phyloP scores from a whole-genome alignment of 768 basidiomycete genomes.

The Russula sp. region DNA sequence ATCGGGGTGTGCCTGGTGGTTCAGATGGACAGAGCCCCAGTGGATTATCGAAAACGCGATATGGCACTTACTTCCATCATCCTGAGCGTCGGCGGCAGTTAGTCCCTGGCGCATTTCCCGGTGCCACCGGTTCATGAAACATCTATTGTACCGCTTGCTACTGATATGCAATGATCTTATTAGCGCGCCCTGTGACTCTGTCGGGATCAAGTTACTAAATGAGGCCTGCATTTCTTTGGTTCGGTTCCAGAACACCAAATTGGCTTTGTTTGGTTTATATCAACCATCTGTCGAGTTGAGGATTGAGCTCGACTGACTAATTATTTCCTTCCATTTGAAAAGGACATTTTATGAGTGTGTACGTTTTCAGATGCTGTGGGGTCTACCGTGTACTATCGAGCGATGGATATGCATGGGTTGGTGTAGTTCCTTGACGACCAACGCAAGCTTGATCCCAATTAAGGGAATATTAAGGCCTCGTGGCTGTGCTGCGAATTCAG shows the following conservation, averaged over 20 bases:
- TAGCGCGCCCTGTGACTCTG: not conserved
- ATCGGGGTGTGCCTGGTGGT: conserved; percentile 22
- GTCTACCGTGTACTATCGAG: not conserved
- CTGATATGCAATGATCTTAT: not conserved
- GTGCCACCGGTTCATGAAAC: not conserved
- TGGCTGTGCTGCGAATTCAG: too few relatives aligned
- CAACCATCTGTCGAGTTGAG: not conserved
- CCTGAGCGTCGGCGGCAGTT: conserved; percentile 58
- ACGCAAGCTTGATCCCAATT: too few relatives aligned
- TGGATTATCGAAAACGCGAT: conserved; percentile 35
- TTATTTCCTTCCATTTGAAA: not conserved
- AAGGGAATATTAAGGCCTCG: too few relatives aligned
- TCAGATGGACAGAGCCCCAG: conserved; percentile 19
- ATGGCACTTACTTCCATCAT: conserved; percentile 81
- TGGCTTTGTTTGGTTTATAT: not conserved
- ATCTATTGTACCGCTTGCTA: not conserved
- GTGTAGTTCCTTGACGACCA: too few relatives aligned
- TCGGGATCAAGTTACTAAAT: not conserved
- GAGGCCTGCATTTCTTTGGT: not conserved
- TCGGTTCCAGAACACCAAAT: not conserved
- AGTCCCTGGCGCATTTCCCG: conserved; percentile 58
- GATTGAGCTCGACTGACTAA: not conserved
- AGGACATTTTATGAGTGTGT: not conserved
- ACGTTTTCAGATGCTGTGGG: not conserved
- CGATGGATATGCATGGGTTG: too few relatives aligned